A percentile compares a stretch with the other conserved stretches of the same genome.
Conservation (phyloP, 148 eudicot species). For the Tetragonia tetragonoides region DNA sequence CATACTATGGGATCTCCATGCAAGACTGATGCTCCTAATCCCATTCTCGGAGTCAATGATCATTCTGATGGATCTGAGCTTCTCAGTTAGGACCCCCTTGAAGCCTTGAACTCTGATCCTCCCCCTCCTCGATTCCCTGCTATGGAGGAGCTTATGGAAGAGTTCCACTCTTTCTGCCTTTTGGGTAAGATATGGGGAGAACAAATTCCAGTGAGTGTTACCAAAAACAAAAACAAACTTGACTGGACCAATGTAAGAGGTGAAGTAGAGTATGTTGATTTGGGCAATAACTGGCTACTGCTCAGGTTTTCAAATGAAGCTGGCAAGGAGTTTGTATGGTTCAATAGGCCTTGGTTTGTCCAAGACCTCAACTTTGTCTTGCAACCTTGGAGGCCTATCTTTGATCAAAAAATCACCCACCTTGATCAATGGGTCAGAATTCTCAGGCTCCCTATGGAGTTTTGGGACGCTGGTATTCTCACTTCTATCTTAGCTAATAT, state of each 20-base stretch:
- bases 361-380: neutral
- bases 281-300: neutral
- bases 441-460: neutral
- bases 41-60: too few species aligned
- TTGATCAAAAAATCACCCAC: neutral
- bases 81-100: too few species aligned
- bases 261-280: neutral
- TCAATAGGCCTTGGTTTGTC: neutral
- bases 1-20: too few species aligned
- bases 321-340: neutral
- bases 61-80: too few species aligned
- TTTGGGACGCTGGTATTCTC: neutral
- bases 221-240: neutral
- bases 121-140: neutral
- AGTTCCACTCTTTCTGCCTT: neutral
- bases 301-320: neutral
- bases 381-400: neutral
- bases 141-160: too few species aligned
- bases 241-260: neutral
- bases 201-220: too few species aligned
- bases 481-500: neutral
- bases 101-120: too few species aligned
- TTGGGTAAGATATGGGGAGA: neutral
- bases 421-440: neutral
- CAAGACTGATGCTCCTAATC: too few species aligned